Evolutionary conservation across 2,329 filamentous ascomycete species (phyloP), one percentile per base, ranked within the genome.

Genomic region (Penicillium capsulatum): DNA sequence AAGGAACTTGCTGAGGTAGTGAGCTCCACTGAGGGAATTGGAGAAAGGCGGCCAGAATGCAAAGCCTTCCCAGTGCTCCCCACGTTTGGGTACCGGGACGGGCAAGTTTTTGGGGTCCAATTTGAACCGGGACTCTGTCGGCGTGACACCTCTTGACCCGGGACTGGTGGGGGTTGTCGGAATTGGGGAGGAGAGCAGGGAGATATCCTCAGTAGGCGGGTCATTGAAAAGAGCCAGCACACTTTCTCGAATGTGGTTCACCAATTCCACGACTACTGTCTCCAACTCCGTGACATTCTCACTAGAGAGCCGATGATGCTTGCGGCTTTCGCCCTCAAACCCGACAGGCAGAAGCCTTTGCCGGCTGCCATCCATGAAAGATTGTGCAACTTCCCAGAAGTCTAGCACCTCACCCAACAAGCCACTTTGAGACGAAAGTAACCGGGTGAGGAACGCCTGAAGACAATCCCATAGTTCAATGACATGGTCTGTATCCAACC

Each of bases 11-110:
- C 85, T 81, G 4, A 98, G 75, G 58, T 94, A 96, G 61, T 94
- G 80, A 2, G 91, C 86, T n/a, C 86, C 91, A 42, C 89, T 94
- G 16, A 97, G 71, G 0, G 90, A 90, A 59, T 96, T 97, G 2
- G 89, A 86, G 68, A 86, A 84, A 0, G 91, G 92, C 3, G 91
- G 90, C 90, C 91, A 97, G 65, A 97, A 98, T 0, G 90, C 91
- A 63, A 92, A 80, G 68, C 91, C 84, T 59, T 97, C 92, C 88
- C 89, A 97, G 0, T 83, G 71, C 54, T 95, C 88, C 4, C 90
- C 91, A 31, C 78, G 79, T 52, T 76, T 86, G 0, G 88, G 86
- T 0, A 85, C 87, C 1, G 83, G 81, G 8, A 82, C 80, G 1
- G 88, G 90, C 2, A 86, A 71, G 47, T 86, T 89, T 57, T 78